Percentiles rank a stretch among this genome's conserved stretches.
Conservation (phyloP, 2,329 filamentous ascomycete species). For the Penicillium sp. region DNA sequence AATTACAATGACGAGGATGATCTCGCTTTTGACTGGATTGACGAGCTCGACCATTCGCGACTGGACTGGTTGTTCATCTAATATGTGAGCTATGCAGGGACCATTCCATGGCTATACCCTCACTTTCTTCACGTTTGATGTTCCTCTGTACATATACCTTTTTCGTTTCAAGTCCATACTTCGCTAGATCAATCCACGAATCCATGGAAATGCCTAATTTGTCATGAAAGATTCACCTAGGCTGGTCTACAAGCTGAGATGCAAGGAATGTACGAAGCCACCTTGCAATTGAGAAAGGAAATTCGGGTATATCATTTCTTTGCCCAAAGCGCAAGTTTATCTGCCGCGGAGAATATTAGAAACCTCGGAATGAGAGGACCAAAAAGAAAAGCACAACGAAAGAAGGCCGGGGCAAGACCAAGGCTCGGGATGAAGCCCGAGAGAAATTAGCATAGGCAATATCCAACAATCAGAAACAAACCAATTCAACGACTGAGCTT, state of each 20-base stretch:
- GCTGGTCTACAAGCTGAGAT: not conserved
- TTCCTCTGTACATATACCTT: not conserved
- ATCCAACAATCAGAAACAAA: not conserved
- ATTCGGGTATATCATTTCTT: slow-evolving; percentile 26
- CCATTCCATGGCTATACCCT: not conserved
- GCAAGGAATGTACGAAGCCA: not conserved
- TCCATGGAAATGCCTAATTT: too few relatives aligned
- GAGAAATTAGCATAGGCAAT: not conserved
- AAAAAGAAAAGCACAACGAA: slow-evolving; percentile 14
- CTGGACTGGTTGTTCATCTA: slow-evolving; percentile 46
- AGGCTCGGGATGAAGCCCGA: too few relatives aligned
- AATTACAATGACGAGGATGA: slow-evolving; percentile 29
- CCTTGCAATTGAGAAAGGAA: not conserved
- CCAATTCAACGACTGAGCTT: not conserved
- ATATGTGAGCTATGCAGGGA: slow-evolving; percentile 1
- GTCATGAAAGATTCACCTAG: too few relatives aligned
- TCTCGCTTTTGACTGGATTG: slow-evolving; percentile 43
- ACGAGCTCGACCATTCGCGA: slow-evolving; percentile 42
- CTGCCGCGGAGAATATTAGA: not conserved
- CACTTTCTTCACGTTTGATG: not conserved
- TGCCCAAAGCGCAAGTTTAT: slow-evolving; percentile 6
- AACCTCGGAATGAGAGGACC: slow-evolving; percentile 1
- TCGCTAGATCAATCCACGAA: not conserved
- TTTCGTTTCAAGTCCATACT: not conserved
- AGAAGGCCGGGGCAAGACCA: not conserved